Conservation (phyloP, 2,329 filamentous ascomycete species). For the Dactylellina sp. region DNA sequence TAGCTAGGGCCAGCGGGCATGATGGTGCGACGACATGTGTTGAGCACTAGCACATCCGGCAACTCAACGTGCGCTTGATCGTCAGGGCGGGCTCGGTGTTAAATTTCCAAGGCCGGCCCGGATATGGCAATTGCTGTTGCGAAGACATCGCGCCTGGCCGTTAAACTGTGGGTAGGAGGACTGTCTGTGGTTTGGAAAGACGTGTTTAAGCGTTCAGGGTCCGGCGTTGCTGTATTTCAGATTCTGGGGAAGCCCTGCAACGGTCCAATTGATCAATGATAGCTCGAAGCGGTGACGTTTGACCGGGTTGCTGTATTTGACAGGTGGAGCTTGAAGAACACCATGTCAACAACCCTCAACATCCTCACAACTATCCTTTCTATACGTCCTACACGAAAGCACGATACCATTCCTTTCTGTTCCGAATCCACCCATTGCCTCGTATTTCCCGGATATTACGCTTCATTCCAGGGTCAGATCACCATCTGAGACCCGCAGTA, state of each 20-base stretch:
- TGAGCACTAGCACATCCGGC: constrained; percentile 14
- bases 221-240: background rate
- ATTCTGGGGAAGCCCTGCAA: constrained; percentile 38
- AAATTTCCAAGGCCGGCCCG: constrained; percentile 27
- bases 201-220: too few species aligned
- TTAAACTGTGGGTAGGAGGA: too few species aligned
- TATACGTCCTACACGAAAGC: constrained; percentile 16
- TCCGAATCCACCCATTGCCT: constrained; percentile 12
- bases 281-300: constrained; percentile 35
- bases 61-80: constrained; percentile 12
- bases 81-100: constrained; percentile 2
- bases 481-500: constrained; percentile 8
- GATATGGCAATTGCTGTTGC: constrained; percentile 10
- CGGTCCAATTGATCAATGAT: too few species aligned
- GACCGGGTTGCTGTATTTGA: constrained; percentile 33
- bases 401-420: constrained; percentile 22
- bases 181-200: too few species aligned
- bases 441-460: constrained; percentile 2
- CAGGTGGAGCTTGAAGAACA: constrained; percentile 55
- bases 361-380: constrained; percentile 25
- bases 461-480: constrained; percentile 14
- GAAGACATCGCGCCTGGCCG: background rate
- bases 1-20: too few species aligned
- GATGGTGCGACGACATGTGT: constrained; percentile 25
- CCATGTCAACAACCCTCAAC: constrained; percentile 53